These are phyloP conservation scores for Wickerhamiella australiensis DNA, from an alignment of 805 yeast species.

Conservation along the genomic window DNA sequence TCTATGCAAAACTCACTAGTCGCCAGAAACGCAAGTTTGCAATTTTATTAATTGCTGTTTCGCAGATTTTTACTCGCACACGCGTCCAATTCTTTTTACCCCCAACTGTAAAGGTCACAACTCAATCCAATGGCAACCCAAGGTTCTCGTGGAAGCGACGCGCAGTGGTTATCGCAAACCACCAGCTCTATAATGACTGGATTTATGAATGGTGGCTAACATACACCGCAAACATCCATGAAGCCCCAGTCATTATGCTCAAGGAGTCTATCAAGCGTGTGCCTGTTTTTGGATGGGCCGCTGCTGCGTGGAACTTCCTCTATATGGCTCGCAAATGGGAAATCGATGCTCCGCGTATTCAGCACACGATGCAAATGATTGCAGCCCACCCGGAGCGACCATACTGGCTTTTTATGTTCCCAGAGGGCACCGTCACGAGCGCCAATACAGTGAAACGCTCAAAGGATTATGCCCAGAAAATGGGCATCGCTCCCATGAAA, in stretches of 20 bases:
- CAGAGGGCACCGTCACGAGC: slow-evolving; percentile 88
- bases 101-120: not conserved
- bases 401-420: slow-evolving; percentile 65
- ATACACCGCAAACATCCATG: slow-evolving; percentile 53
- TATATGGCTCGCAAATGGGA: slow-evolving; percentile 81
- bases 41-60: not conserved
- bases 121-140: slow-evolving; percentile 3
- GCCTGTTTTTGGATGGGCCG: slow-evolving; percentile 78
- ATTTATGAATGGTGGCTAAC: slow-evolving; percentile 76
- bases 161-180: slow-evolving; percentile 69
- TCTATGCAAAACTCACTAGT: not conserved
- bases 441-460: slow-evolving; percentile 50
- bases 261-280: slow-evolving; percentile 59
- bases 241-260: slow-evolving; percentile 57
- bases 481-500: slow-evolving; percentile 30
- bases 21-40: slow-evolving; percentile 5
- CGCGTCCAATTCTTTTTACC: slow-evolving; percentile 1
- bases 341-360: slow-evolving; percentile 49
- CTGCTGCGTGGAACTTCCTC: slow-evolving; percentile 64
- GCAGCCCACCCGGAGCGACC: slow-evolving; percentile 38
- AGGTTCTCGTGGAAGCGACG: slow-evolving; percentile 34
- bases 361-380: slow-evolving; percentile 12
- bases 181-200: slow-evolving; percentile 94
- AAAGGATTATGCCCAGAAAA: slow-evolving; percentile 42
- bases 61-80: slow-evolving; percentile 4